These are phyloP conservation scores for Dendrothele bispora DNA, from an alignment of 768 basidiomycete species.

Conservation along the genomic window DNA sequence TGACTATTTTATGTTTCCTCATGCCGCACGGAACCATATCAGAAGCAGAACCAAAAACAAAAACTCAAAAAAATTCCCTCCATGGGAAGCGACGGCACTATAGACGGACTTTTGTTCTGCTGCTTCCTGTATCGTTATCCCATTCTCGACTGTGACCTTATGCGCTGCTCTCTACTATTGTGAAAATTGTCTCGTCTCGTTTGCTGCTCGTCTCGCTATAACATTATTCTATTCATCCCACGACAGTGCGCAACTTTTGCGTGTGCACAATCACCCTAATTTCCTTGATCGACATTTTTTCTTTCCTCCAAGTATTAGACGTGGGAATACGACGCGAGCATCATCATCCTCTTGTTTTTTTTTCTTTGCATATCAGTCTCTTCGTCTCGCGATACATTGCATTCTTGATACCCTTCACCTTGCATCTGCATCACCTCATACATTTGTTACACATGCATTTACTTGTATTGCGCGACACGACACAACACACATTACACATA, in stretches of 20 bases:
- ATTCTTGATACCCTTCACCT: constrained; percentile 13
- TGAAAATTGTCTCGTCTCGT: constrained; percentile 51
- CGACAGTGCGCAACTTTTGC: constrained; percentile 5
- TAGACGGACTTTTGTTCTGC: not conserved
- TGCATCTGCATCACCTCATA: not conserved
- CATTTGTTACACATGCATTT: not conserved
- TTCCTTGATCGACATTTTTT: constrained; percentile 4
- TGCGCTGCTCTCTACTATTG: constrained; percentile 72
- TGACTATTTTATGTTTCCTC: not conserved
- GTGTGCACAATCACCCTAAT: constrained; percentile 6
- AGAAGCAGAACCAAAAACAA: constrained; percentile 13
- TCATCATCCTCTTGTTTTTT: constrained; percentile 33
- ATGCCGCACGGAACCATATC: constrained; percentile 7
- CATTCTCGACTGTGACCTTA: constrained; percentile 39
- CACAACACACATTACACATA: too few species aligned
- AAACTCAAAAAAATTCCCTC: constrained; percentile 12
- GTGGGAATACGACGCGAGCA: constrained; percentile 33
- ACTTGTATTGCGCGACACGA: constrained; percentile 11
- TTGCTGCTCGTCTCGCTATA: constrained; percentile 20
- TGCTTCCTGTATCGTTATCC: constrained; percentile 20
- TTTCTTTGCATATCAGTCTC: constrained; percentile 36
- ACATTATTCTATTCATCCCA: constrained; percentile 8
- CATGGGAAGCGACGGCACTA: not conserved
- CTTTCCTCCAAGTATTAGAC: constrained; percentile 5
- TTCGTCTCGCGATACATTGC: constrained; percentile 55